phyloP scores from a whole-genome alignment of 2,329 filamentous ascomycete genomes.

The Colletotrichum gigasporum region DNA sequence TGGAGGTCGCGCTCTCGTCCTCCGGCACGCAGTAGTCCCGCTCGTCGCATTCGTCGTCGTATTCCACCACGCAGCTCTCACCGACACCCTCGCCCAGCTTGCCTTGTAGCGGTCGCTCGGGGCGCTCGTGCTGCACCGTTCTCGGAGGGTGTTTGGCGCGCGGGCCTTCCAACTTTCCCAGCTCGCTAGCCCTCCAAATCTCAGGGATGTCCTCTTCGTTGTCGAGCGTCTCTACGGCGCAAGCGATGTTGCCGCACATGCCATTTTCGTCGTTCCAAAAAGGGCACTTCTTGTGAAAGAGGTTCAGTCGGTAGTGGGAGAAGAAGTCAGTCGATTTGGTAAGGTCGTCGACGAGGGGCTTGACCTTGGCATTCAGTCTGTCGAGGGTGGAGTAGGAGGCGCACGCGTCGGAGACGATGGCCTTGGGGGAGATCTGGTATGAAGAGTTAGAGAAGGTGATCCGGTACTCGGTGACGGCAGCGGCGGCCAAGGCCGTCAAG shows the following conservation, averaged over 20 bases:
- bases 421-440: constrained; percentile 82
- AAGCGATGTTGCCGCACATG: constrained; percentile 97
- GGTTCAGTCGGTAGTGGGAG: constrained; percentile 93
- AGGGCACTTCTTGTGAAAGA: constrained; percentile 93
- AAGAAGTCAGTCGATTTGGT: constrained; percentile 96
- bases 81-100: constrained; percentile 86
- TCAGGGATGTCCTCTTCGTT: constrained; percentile 93
- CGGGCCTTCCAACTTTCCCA: constrained; percentile 92
- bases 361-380: constrained; percentile 78
- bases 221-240: constrained; percentile 93
- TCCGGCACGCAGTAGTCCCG: constrained; percentile 97
- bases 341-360: constrained; percentile 81
- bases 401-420: constrained; percentile 93
- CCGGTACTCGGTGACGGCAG: constrained; percentile 32
- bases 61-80: constrained; percentile 96
- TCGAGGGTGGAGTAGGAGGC: constrained; percentile 94
- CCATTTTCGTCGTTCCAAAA: constrained; percentile 95
- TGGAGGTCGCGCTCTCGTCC: constrained; percentile 85
- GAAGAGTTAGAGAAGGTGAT: constrained; percentile 50
- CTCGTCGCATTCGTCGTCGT: constrained; percentile 96
- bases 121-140: constrained; percentile 73
- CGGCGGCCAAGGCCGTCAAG: constrained; percentile 28
- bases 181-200: constrained; percentile 90
- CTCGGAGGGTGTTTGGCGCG: constrained; percentile 88
- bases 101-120: constrained; percentile 80